Evolutionary conservation across 345 rosid genomes (phyloP).

Genomic region (Fremontodendron californicum): DNA sequence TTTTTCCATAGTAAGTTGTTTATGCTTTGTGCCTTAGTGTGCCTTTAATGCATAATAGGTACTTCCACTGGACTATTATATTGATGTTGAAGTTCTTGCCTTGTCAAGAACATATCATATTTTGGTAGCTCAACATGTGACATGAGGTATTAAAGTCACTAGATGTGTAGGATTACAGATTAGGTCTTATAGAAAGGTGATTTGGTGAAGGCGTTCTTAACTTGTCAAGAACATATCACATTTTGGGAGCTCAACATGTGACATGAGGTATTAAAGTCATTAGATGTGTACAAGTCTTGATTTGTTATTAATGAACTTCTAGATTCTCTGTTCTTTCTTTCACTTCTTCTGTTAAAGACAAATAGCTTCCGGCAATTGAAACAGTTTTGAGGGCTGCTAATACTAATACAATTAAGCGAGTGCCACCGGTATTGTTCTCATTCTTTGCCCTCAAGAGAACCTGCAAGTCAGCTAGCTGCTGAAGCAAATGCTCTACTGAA

Average conservation of each 20-base stretch:
- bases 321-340: constrained; percentile 23
- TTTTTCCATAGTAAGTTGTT: not conserved
- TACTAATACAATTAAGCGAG: constrained; percentile 31
- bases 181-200: not conserved
- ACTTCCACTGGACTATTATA: not conserved
- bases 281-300: not conserved
- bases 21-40: not conserved
- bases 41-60: not conserved
- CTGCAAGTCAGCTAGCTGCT: constrained; percentile 93
- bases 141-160: not conserved
- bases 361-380: constrained; percentile 99
- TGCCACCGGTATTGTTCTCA: constrained; percentile 54
- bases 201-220: not conserved
- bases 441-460: constrained; percentile 90
- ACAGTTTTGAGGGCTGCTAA: constrained; percentile 69
- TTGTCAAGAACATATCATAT: not conserved
- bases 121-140: not conserved
- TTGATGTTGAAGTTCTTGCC: not conserved
- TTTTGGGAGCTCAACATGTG: not conserved
- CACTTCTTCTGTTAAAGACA: constrained; percentile 43
- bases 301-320: constrained; percentile 13
- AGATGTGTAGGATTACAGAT: not conserved
- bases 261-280: not conserved
- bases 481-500: constrained; percentile 80
- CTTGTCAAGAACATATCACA: not conserved